Conservation (phyloP, 768 basidiomycete species). For the Agaricus sinodeliciosus region DNA sequence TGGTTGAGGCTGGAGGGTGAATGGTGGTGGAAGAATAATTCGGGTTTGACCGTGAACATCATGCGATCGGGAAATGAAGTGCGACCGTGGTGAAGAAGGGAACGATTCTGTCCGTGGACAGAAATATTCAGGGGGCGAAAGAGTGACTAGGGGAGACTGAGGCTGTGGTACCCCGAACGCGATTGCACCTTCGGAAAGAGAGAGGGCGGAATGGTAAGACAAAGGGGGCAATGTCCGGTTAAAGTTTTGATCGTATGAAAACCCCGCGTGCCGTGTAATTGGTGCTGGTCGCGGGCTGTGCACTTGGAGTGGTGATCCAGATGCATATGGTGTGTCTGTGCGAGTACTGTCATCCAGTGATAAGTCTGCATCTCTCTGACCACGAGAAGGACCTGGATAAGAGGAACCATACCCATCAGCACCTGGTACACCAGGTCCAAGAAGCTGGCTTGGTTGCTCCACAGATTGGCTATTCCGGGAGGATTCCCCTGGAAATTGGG, state of each 20-base stretch:
- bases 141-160: constrained; percentile 6
- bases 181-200: background rate
- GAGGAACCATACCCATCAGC: constrained; percentile 16
- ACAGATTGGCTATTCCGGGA: constrained; percentile 20
- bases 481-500: constrained; percentile 18
- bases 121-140: constrained; percentile 27
- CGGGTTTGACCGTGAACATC: constrained; percentile 21
- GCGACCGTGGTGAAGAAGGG: constrained; percentile 18
- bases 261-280: constrained; percentile 3
- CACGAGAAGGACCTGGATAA: constrained; percentile 6
- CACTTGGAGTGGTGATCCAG: constrained; percentile 10
- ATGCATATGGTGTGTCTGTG: constrained; percentile 12
- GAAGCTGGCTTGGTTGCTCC: constrained; percentile 33
- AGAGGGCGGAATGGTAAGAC: constrained; percentile 2
- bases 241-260: constrained; percentile 9
- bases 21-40: constrained; percentile 44
- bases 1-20: constrained; percentile 59
- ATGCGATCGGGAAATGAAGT: constrained; percentile 28
- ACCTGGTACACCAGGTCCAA: constrained; percentile 53
- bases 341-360: constrained; percentile 9
- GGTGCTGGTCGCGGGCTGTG: constrained; percentile 7
- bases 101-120: constrained; percentile 9
- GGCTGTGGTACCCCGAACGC: constrained; percentile 3
- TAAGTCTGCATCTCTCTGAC: background rate
- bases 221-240: constrained; percentile 11